Evolutionary conservation across 2,329 filamentous ascomycete species (phyloP), one percentile per base, ranked within the genome.

Genomic region (Fusarium bulbicola): DNA sequence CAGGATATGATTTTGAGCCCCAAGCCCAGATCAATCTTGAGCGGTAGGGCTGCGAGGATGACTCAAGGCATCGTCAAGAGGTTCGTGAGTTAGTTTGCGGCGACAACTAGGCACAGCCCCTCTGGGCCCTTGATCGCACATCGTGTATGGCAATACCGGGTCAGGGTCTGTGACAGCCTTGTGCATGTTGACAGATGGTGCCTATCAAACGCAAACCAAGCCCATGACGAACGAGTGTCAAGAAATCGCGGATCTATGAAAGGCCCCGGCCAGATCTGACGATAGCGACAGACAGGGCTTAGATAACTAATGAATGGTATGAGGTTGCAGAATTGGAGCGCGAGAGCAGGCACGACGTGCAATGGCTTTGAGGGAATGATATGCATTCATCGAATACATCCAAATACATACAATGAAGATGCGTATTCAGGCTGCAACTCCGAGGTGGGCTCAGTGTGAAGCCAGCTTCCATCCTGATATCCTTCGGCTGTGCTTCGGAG

Each of bases 31-130:
- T 59, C 46, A 54, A 58, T 68, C 59, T 63, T 63, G 56, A 50
- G 59, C 46, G 64, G 66, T 77, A 77, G 76, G 76, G 76, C 76
- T 77, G 76, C 73, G 76, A 77, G 76, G 74, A 68, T 58, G 59
- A 49, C 58, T 68, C 54, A 63, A 56, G 71, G 66, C 56, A 73
- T 74, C 66, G 45, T 77, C 73, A 70, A 71, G 56, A 72, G 59
- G 59, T 58, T 70, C 47, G 59, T 62, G 62, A 63, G 59, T 68
- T 57, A 60, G 70, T 54, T 66, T 65, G 59, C 62, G 54, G 65
- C 66, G 57, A 66, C 63, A 64, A 70, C 70, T 67, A 66, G 57
- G 52, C 57, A 73, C 63, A 69, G 66, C 70, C 68, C 70, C 73
- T 77, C 61, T 59, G 57, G 70, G 70, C 72, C 74, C 76, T 77